phyloP scores from a whole-genome alignment of 2,329 filamentous ascomycete genomes.

The Alternaria gaisen region DNA sequence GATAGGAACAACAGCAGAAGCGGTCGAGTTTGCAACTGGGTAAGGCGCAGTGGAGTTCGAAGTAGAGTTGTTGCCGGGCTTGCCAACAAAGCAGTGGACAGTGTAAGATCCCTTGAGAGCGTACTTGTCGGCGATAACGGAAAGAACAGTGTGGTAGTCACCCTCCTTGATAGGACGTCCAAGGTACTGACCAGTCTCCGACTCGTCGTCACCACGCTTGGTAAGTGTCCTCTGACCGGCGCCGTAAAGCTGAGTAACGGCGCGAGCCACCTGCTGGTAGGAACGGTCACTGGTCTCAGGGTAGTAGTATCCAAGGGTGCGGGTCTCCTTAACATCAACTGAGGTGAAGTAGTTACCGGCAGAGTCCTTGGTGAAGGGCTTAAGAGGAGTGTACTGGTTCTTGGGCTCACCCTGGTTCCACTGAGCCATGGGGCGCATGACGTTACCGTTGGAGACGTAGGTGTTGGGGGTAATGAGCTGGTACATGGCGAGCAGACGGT shows the following conservation, averaged over 20 bases:
- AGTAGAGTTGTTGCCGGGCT: conserved; percentile 36
- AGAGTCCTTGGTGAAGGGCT: conserved; percentile 47
- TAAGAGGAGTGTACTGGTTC: conserved; percentile 61
- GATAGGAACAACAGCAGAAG: conserved; percentile 5
- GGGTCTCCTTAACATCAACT: conserved; percentile 42
- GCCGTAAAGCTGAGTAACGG: conserved; percentile 44
- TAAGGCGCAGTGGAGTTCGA: conserved; percentile 27
- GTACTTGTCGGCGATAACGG: conserved; percentile 46
- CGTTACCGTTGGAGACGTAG: conserved; percentile 65
- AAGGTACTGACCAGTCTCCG: conserved; percentile 37
- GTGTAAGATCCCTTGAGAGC: conserved; percentile 48
- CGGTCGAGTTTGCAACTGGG: conserved; percentile 32
- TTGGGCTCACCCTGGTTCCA: conserved; percentile 58
- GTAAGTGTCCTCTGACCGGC: conserved; percentile 52
- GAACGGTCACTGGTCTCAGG: conserved; percentile 42
- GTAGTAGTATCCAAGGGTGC: conserved; percentile 56
- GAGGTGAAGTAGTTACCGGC: conserved; percentile 58
- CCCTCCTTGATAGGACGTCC: conserved; percentile 45
- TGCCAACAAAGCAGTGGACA: conserved; percentile 49
- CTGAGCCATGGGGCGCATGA: conserved; percentile 44
- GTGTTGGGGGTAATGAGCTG: conserved; percentile 74
- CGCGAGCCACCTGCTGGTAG: conserved; percentile 33
- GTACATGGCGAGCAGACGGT: conserved; percentile 74
- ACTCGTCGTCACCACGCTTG: conserved; percentile 30
- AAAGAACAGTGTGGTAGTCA: conserved; percentile 48